Percentiles rank a stretch among this genome's conserved stretches.
Conservation (phyloP, 1,284 basidiomycete species). For the Ceratobasidium sp. region DNA sequence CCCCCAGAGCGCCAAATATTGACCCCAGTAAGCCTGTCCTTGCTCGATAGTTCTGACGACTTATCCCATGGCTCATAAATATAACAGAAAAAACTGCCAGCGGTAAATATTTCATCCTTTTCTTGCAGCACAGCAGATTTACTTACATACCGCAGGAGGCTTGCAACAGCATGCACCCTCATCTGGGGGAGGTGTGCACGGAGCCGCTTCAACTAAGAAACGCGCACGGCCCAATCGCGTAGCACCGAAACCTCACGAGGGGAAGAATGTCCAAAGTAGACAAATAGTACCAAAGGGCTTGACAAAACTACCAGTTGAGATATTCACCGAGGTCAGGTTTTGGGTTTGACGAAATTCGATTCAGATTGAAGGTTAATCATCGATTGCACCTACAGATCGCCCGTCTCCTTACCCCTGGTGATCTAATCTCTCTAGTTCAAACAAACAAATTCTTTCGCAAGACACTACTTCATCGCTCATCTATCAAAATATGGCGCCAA, state of each 20-base stretch:
- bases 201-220: neutral
- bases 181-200: neutral
- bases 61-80: too few relatives aligned
- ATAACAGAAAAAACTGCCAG: too few relatives aligned
- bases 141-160: too few relatives aligned
- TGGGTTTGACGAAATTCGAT: too few relatives aligned
- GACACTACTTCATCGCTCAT: neutral
- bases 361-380: neutral
- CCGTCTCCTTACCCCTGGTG: constrained; percentile 4
- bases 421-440: constrained; percentile 10
- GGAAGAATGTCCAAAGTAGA: neutral
- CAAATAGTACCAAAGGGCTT: neutral
- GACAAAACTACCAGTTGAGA: constrained; percentile 7
- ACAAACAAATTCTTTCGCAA: constrained; percentile 20
- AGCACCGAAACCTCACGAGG: neutral
- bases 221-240: neutral
- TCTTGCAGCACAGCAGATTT: too few relatives aligned
- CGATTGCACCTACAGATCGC: constrained; percentile 6
- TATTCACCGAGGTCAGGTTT: constrained; percentile 15
- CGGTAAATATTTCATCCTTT: too few relatives aligned
- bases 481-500: constrained; percentile 12
- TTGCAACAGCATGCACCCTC: too few relatives aligned
- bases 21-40: too few relatives aligned
- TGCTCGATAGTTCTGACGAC: too few relatives aligned
- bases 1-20: too few relatives aligned